A percentile compares a stretch with the other conserved stretches of the same genome.
phyloP scores from a whole-genome alignment of 306 rosid species.

The Coriaria nepalensis region DNA sequence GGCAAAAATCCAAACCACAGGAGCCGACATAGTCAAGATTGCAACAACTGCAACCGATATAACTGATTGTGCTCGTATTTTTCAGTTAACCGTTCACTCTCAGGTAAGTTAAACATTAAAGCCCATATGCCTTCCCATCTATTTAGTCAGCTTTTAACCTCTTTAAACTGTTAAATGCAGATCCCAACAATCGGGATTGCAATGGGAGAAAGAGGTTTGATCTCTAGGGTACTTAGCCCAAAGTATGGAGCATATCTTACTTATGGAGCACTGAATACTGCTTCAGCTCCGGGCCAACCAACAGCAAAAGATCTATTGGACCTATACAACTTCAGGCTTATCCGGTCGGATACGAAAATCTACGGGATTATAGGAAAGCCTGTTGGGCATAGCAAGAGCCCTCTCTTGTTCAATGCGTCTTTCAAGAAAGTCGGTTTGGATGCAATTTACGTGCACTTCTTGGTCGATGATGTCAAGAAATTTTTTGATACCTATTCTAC shows the following conservation, averaged over 20 bases:
- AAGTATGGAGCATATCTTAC: slow-evolving; percentile 37
- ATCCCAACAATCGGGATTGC: slow-evolving; percentile 28
- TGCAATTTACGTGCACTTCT: slow-evolving; percentile 33
- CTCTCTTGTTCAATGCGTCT: slow-evolving; percentile 33
- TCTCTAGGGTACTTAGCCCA: slow-evolving; percentile 27
- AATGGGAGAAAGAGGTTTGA: slow-evolving; percentile 34
- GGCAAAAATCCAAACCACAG: too few species aligned
- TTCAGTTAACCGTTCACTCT: too few species aligned
- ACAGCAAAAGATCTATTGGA: slow-evolving; percentile 25
- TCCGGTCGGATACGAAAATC: slow-evolving; percentile 26
- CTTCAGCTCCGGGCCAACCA: slow-evolving; percentile 31
- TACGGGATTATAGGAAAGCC: slow-evolving; percentile 41
- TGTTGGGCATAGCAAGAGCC: slow-evolving; percentile 43
- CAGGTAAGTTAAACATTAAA: too few species aligned
- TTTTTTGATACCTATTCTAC: slow-evolving; percentile 29
- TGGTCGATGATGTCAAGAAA: slow-evolving; percentile 32
- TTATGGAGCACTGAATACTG: slow-evolving; percentile 26
- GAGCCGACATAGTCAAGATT: too few species aligned
- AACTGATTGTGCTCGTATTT: too few species aligned
- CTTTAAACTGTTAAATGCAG: slow-evolving; percentile 9
- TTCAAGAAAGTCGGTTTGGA: slow-evolving; percentile 25
- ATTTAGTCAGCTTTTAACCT: too few species aligned
- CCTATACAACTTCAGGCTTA: slow-evolving; percentile 33
- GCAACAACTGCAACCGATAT: too few species aligned
- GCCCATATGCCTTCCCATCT: too few species aligned